Evolutionary conservation across 2,329 filamentous ascomycete genomes (phyloP).

Genomic region (Neodidymelliopsis sp.): DNA sequence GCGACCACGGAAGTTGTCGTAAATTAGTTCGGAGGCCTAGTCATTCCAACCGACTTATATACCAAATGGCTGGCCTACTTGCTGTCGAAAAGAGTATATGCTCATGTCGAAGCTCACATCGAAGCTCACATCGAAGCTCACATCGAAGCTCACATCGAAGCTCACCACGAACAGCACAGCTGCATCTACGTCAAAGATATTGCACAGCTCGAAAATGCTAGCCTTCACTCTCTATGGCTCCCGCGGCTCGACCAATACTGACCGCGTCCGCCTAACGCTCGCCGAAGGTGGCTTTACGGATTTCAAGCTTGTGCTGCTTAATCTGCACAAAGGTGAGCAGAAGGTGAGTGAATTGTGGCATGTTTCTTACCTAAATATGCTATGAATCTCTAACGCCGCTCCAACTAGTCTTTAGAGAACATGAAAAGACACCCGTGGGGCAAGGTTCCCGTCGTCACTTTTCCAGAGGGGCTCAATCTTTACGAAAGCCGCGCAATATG

Average conservation of each 20-base stretch:
- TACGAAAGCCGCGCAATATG: constrained; percentile 57
- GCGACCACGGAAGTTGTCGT: too few species aligned
- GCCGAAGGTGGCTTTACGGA: constrained; percentile 33
- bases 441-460: constrained; percentile 40
- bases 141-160: too few species aligned
- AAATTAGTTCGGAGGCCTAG: too few species aligned
- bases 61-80: too few species aligned
- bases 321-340: constrained; percentile 25
- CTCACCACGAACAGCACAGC: too few species aligned
- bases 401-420: constrained; percentile 27
- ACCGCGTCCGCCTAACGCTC: constrained; percentile 30
- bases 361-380: not conserved
- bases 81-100: too few species aligned
- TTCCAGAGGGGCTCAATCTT: constrained; percentile 51
- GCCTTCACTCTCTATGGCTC: constrained; percentile 29
- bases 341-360: constrained; percentile 2
- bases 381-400: constrained; percentile 8
- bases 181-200: constrained; percentile 19
- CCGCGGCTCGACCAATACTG: constrained; percentile 26
- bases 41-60: too few species aligned
- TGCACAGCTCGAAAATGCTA: constrained; percentile 28
- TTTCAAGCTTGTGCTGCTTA: too few species aligned
- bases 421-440: constrained; percentile 29
- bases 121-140: too few species aligned
- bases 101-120: too few species aligned